Evolutionary conservation across 306 rosid species (phyloP).

Genomic region (Sindora glabra): DNA sequence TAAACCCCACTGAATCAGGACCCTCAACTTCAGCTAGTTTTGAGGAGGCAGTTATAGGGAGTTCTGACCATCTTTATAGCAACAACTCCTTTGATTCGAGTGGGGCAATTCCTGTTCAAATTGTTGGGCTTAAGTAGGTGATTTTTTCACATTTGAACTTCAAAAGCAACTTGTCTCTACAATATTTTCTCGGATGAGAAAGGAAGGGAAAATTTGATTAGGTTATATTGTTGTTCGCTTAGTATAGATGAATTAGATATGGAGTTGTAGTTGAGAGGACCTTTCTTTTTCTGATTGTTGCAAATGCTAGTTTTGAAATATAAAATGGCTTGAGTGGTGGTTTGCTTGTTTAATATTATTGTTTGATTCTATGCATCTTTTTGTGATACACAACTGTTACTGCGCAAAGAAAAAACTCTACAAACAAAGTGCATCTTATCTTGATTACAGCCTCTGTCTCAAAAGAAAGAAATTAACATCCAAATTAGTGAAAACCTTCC

Average conservation of each 20-base stretch:
- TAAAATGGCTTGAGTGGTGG: too few relatives aligned
- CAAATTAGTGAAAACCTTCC: not conserved
- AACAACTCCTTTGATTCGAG: not conserved
- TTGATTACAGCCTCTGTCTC: not conserved
- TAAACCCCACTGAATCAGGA: slow-evolving; percentile 17
- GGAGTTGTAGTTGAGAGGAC: not conserved
- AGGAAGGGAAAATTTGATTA: not conserved
- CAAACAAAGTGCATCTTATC: not conserved
- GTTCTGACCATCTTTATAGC: not conserved
- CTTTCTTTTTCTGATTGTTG: too few relatives aligned
- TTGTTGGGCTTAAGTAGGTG: not conserved
- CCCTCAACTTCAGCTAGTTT: slow-evolving; percentile 21
- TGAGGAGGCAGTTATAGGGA: not conserved
- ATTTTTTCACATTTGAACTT: not conserved
- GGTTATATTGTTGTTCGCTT: not conserved
- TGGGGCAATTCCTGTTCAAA: not conserved
- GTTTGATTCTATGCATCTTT: too few relatives aligned
- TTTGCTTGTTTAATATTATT: too few relatives aligned
- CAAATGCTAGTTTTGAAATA: too few relatives aligned
- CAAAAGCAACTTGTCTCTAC: not conserved
- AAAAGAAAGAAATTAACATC: not conserved
- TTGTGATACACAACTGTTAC: too few relatives aligned
- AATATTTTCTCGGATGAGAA: not conserved
- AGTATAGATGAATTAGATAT: too few relatives aligned
- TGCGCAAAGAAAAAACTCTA: too few relatives aligned